A percentile compares a stretch with the other conserved stretches of the same genome.
Evolutionary conservation across 176 grass and related monocot genomes (phyloP).

Genomic region (Juncus inflexus): DNA sequence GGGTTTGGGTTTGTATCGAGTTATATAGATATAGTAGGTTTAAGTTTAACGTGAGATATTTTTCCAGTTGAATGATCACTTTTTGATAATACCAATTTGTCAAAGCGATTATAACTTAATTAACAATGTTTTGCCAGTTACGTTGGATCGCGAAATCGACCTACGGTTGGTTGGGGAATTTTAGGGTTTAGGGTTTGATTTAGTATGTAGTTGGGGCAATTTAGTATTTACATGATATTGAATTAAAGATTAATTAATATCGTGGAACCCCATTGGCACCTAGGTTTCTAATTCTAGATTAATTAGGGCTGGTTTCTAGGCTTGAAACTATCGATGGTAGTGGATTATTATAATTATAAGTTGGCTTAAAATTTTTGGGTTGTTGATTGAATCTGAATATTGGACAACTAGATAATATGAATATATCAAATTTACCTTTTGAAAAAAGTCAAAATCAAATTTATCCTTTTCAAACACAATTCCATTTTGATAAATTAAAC

Average conservation of each 20-base stretch:
- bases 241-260: too few species aligned
- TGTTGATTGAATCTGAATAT: neutral
- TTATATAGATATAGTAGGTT: neutral
- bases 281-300: too few species aligned
- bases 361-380: too few species aligned
- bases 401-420: too few species aligned
- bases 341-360: too few species aligned
- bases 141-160: constrained; percentile 37
- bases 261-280: too few species aligned
- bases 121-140: constrained; percentile 32
- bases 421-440: too few species aligned
- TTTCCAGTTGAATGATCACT: neutral
- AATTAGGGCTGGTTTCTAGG: too few species aligned
- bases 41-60: neutral
- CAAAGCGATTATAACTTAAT: neutral
- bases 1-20: neutral
- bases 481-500: neutral
- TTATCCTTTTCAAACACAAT: neutral
- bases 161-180: neutral
- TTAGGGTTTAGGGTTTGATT: neutral
- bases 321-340: too few species aligned
- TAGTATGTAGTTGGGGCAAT: neutral
- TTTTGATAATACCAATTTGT: neutral
- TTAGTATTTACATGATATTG: too few species aligned
- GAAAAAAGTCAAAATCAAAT: neutral